Base-by-base conservation (phyloP, 805 yeast species). In the Spathaspora girioi region DNA sequence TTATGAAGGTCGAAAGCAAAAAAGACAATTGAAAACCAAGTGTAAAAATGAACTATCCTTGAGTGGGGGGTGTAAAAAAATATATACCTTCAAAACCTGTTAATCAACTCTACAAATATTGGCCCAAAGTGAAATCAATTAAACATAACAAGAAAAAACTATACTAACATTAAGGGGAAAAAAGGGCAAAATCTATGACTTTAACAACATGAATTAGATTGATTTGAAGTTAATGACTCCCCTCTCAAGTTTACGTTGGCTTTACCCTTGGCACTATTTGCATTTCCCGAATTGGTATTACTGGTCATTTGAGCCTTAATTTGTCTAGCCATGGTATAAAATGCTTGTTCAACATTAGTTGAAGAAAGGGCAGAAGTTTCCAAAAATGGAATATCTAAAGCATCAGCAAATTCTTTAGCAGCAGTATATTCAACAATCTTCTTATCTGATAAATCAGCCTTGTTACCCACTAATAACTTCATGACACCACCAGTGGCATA, bases 281-380 rank as follows among this genome's bases (percentile, higher is more conserved):
- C 59, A 20, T 61, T 56, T 46, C 52, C 53, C 17, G 62, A 54
- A 19, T 61, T 58, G 31, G 56, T 56, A 65, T 80, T 73, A 58
- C 77, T 85, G 42, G 93, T 86, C 89, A 94, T 90, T 67, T 91
- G 91, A 58, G 96, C 94, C 79, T 94, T 94, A 68, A 94, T 94
- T 71, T 94, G 97, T 71, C 96, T 87, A 10, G 98, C 96, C 99
- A 94, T 94, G 59, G 97, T 91, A 79, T 89, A 84, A 76, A 94
- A 94, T 11, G 98, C 98, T 72, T 94, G 97, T 71, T 94, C 99
- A 61, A 94, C 99, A 67, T 94, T 94, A 52, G 97, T 90, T 35
- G 97, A 87, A 64, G 88, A 88, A 69, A 91, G 82, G 26, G 99
- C 99, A 38, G 96, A 87, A 10, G 99, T 94, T 75, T 94, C 99